phyloP scores from a whole-genome alignment of 352 stramenopile species.

The Elongisporangium undulatum region DNA sequence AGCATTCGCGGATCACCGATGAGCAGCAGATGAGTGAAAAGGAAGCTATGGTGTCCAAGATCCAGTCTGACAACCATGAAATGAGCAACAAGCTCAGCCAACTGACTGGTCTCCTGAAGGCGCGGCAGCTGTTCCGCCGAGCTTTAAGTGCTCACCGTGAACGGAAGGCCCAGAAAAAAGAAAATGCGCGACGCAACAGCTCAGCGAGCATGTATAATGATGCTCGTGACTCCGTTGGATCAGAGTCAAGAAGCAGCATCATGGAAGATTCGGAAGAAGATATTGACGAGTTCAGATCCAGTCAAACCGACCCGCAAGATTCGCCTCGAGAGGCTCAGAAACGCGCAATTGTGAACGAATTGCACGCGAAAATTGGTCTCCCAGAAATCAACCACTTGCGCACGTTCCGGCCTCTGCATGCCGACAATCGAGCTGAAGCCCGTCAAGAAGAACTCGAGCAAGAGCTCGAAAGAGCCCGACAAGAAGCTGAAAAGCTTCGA shows the following conservation, averaged over 20 bases:
- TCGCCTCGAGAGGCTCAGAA: constrained; percentile 56
- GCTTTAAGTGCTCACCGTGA: constrained; percentile 42
- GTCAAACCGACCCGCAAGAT: background rate
- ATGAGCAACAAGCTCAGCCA: constrained; percentile 66
- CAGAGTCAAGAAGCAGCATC: background rate
- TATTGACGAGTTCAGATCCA: constrained; percentile 1
- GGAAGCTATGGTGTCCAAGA: constrained; percentile 48
- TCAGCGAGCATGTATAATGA: background rate
- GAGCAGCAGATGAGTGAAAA: constrained; percentile 47
- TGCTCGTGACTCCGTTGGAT: background rate
- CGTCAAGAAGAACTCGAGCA: constrained; percentile 44
- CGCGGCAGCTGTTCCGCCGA: constrained; percentile 41
- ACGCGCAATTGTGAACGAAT: constrained; percentile 70
- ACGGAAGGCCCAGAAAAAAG: constrained; percentile 24
- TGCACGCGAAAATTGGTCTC: constrained; percentile 62
- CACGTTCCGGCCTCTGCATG: constrained; percentile 61
- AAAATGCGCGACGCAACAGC: background rate
- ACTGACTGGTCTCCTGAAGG: constrained; percentile 49
- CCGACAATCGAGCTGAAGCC: constrained; percentile 32
- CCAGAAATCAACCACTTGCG: constrained; percentile 65
- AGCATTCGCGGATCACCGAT: constrained; percentile 36
- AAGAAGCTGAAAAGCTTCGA: constrained; percentile 58
- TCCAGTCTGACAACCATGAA: constrained; percentile 53
- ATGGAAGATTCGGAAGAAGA: constrained; percentile 6
- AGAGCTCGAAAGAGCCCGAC: constrained; percentile 48